These are phyloP conservation scores for Candida coleopterorum DNA, from an alignment of 805 yeast species.

Conservation along the genomic window DNA sequence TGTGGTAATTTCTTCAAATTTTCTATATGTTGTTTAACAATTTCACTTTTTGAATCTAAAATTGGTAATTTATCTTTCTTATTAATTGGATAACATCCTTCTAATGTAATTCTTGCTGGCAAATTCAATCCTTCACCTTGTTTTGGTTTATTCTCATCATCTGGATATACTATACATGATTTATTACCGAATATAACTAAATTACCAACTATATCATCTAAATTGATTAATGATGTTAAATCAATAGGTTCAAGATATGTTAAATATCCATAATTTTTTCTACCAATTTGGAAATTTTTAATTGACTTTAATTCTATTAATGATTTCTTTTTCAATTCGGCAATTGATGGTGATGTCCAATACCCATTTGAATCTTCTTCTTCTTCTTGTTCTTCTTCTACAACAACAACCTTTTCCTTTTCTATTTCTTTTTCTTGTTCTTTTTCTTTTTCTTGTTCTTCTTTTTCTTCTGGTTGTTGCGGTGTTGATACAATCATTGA, in stretches of 20 bases:
- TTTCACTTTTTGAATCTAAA: slow-evolving; percentile 70
- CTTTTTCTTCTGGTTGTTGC: slow-evolving; percentile 1
- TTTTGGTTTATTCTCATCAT: slow-evolving; percentile 55
- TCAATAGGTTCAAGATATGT: slow-evolving; percentile 82
- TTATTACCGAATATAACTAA: slow-evolving; percentile 57
- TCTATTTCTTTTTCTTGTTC: background rate
- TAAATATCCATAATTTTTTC: slow-evolving; percentile 70
- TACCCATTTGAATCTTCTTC: slow-evolving; percentile 62
- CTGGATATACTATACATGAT: slow-evolving; percentile 70
- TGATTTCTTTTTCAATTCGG: slow-evolving; percentile 54
- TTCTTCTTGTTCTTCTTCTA: background rate
- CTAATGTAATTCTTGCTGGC: slow-evolving; percentile 66
- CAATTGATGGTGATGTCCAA: slow-evolving; percentile 78
- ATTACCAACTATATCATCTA: slow-evolving; percentile 61
- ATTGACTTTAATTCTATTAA: slow-evolving; percentile 63
- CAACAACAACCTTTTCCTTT: background rate
- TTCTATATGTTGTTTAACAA: slow-evolving; percentile 63
- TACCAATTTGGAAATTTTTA: slow-evolving; percentile 67
- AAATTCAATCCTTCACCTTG: slow-evolving; percentile 81
- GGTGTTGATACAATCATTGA: slow-evolving; percentile 15
- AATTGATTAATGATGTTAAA: slow-evolving; percentile 58
- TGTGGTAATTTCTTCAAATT: slow-evolving; percentile 58
- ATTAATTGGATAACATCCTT: slow-evolving; percentile 76
- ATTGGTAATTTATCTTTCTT: slow-evolving; percentile 69
- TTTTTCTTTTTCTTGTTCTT: background rate